Conservation (phyloP, 768 basidiomycete genomes). For the Boletus subcaerulescens region DNA sequence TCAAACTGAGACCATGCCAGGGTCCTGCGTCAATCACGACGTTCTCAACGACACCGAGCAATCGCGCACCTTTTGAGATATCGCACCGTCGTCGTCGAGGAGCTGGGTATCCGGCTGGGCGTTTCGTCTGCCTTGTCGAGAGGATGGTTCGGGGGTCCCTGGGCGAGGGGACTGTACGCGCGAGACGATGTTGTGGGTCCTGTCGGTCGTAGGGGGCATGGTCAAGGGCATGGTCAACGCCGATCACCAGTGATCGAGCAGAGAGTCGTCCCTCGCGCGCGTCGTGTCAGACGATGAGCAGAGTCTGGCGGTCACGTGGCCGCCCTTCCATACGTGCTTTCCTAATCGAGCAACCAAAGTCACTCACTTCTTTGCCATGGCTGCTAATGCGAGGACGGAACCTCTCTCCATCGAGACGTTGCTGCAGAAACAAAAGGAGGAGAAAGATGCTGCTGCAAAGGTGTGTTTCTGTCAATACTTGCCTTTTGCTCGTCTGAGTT, state of each 20-base stretch:
- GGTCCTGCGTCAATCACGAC: neutral
- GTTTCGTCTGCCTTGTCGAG: constrained; percentile 58
- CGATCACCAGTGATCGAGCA: constrained; percentile 21
- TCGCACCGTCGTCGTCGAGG: constrained; percentile 67
- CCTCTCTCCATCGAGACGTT: constrained; percentile 89
- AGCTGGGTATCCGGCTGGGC: constrained; percentile 48
- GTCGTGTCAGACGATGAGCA: constrained; percentile 24
- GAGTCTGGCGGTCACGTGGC: constrained; percentile 21
- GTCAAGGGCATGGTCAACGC: constrained; percentile 13
- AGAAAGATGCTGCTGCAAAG: constrained; percentile 89
- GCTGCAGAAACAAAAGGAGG: constrained; percentile 81
- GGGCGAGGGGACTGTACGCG: constrained; percentile 49
- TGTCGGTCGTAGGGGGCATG: constrained; percentile 7
- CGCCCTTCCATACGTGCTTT: neutral
- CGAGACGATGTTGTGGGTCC: constrained; percentile 3
- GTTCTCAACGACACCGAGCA: neutral
- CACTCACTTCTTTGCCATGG: constrained; percentile 34
- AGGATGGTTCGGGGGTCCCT: constrained; percentile 61
- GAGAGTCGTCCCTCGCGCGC: constrained; percentile 11
- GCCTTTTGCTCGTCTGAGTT: neutral
- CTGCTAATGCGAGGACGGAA: constrained; percentile 39
- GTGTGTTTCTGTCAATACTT: constrained; percentile 37
- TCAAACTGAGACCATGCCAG: constrained; percentile 48
- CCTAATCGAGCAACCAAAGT: constrained; percentile 11
- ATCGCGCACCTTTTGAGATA: constrained; percentile 55